These are phyloP conservation scores for Penicillium corylophilum DNA, from an alignment of 2,329 filamentous ascomycete genomes.

Conservation along the genomic window DNA sequence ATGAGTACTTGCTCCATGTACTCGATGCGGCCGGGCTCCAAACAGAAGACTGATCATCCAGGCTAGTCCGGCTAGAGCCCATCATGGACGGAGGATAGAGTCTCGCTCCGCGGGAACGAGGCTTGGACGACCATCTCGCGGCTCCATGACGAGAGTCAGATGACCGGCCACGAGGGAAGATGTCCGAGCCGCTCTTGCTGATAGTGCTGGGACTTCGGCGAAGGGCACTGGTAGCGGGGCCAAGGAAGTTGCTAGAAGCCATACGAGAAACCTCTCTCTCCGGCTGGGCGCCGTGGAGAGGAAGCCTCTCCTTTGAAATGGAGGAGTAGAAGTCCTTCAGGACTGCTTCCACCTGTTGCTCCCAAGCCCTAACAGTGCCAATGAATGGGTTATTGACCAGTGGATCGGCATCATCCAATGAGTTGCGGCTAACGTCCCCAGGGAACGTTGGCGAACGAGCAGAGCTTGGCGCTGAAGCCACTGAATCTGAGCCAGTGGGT, in stretches of 20 bases:
- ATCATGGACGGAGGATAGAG: constrained; percentile 75
- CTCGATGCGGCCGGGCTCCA: constrained; percentile 93
- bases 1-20: constrained; percentile 90
- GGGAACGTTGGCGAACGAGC: constrained; percentile 24
- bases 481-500: constrained; percentile 43
- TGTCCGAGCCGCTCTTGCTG: constrained; percentile 88
- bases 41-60: constrained; percentile 85
- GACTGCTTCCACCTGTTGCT: constrained; percentile 83
- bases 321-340: constrained; percentile 89
- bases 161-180: constrained; percentile 67
- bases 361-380: constrained; percentile 77
- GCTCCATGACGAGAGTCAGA: constrained; percentile 63
- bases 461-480: constrained; percentile 17
- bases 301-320: constrained; percentile 82
- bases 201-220: constrained; percentile 86
- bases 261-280: constrained; percentile 39
- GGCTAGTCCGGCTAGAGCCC: constrained; percentile 87
- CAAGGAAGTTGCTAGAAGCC: constrained; percentile 63
- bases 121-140: constrained; percentile 80
- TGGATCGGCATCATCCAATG: constrained; percentile 53
- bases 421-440: constrained; percentile 11
- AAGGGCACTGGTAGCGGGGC: constrained; percentile 65
- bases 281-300: constrained; percentile 70
- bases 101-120: constrained; percentile 70
- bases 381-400: constrained; percentile 75